Evolutionary conservation across 2,329 filamentous ascomycete species (phyloP).

Genomic region (Scorias spongiosa): DNA sequence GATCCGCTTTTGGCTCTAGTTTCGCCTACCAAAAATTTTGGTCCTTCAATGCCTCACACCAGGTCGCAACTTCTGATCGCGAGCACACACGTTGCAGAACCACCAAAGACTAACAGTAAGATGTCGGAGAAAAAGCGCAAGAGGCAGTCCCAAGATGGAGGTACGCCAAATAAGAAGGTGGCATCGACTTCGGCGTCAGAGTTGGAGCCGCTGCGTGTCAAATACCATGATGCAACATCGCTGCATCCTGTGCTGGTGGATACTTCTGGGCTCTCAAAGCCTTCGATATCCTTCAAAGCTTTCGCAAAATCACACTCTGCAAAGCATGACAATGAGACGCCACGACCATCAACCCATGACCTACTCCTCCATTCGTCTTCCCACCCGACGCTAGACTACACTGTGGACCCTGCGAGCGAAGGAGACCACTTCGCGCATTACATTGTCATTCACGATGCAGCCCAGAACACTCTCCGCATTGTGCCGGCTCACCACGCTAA

Average conservation of each 20-base stretch:
- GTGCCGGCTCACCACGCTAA: slow-evolving; percentile 39
- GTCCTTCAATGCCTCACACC: too few relatives aligned
- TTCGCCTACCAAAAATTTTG: too few relatives aligned
- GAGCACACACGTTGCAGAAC: too few relatives aligned
- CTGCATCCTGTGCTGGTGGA: slow-evolving; percentile 16
- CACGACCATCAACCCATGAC: slow-evolving; percentile 29
- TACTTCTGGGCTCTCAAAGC: slow-evolving; percentile 28
- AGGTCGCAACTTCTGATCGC: too few relatives aligned
- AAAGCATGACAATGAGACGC: slow-evolving; percentile 14
- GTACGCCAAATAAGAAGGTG: slow-evolving; percentile 26
- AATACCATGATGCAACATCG: slow-evolving; percentile 7
- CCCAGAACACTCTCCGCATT: slow-evolving; percentile 37
- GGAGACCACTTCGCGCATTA: slow-evolving; percentile 43
- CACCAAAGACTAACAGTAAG: background rate
- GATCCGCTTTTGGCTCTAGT: too few relatives aligned
- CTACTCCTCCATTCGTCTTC: slow-evolving; percentile 45
- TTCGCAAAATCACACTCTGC: slow-evolving; percentile 25
- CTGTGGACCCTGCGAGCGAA: slow-evolving; percentile 23
- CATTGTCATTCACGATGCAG: slow-evolving; percentile 43
- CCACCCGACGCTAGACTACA: slow-evolving; percentile 45
- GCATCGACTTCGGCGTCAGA: slow-evolving; percentile 11
- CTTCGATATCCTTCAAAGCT: slow-evolving; percentile 29
- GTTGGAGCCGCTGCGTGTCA: slow-evolving; percentile 1
- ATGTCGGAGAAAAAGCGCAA: slow-evolving; percentile 34
- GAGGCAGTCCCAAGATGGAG: slow-evolving; percentile 28